A percentile compares a stretch with the other conserved stretches of the same genome.
These are phyloP conservation scores for Neurospora terricola DNA, from an alignment of 495 filamentous ascomycete species.

Conservation along the genomic window DNA sequence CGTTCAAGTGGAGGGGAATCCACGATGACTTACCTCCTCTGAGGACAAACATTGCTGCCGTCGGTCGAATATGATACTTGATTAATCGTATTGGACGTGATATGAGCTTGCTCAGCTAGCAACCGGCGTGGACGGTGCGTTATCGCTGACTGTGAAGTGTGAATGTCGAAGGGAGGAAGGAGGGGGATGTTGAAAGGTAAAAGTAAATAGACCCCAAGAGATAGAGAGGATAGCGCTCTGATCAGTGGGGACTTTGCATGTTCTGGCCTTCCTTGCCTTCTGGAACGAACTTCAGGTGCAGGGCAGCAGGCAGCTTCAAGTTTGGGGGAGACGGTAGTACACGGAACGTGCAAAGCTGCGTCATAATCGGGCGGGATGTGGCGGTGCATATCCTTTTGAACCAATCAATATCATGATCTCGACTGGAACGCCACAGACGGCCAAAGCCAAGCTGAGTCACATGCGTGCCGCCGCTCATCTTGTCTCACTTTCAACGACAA, in stretches of 20 bases:
- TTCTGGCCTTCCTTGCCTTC: neutral
- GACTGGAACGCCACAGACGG: neutral
- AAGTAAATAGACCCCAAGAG: neutral
- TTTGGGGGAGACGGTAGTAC: neutral
- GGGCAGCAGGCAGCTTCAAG: neutral
- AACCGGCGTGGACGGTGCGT: neutral
- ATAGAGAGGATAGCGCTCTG: neutral
- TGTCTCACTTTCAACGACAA: neutral
- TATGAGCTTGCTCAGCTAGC: neutral
- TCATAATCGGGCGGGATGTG: slow-evolving; percentile 20
- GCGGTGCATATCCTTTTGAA: slow-evolving; percentile 4
- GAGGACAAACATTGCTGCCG: slow-evolving; percentile 23
- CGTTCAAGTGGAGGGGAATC: neutral
- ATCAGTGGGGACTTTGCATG: neutral
- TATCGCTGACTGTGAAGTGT: neutral
- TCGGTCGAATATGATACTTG: neutral
- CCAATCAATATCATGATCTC: slow-evolving; percentile 6
- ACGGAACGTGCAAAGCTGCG: slow-evolving; percentile 12
- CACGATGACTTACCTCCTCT: slow-evolving; percentile 20
- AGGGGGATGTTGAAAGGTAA: neutral
- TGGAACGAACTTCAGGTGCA: neutral
- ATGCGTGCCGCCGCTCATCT: neutral
- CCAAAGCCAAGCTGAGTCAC: neutral
- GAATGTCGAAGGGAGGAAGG: neutral
- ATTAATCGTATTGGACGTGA: neutral